Evolutionary conservation across 768 basidiomycete genomes (phyloP).

Genomic region (Pulveroboletus sp.): DNA sequence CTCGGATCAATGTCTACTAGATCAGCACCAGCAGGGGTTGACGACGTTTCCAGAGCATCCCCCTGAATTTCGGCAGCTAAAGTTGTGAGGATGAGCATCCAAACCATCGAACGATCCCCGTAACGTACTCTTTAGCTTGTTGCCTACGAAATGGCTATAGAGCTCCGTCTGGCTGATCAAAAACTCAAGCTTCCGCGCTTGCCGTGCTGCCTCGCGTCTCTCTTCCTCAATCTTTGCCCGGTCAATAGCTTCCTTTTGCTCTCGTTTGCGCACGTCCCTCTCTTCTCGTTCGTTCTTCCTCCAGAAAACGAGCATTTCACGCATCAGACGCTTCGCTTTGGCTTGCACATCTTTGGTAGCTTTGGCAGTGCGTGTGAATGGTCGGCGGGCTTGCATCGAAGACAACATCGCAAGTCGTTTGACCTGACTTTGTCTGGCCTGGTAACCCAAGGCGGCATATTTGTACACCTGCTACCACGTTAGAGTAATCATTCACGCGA

Average conservation of each 20-base stretch:
- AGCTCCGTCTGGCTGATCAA: slow-evolving; percentile 98
- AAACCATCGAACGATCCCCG: slow-evolving; percentile 6
- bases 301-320: slow-evolving; percentile 97
- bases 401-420: slow-evolving; percentile 75
- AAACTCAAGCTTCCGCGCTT: slow-evolving; percentile 96
- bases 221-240: slow-evolving; percentile 87
- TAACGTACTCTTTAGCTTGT: slow-evolving; percentile 81
- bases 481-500: slow-evolving; percentile 1
- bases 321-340: slow-evolving; percentile 83
- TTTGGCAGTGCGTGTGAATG: slow-evolving; percentile 70
- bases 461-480: slow-evolving; percentile 62
- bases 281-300: slow-evolving; percentile 98
- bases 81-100: slow-evolving; percentile 11
- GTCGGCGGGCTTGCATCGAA: slow-evolving; percentile 73
- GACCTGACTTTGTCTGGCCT: slow-evolving; percentile 59
- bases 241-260: slow-evolving; percentile 91
- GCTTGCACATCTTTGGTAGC: slow-evolving; percentile 77
- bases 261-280: slow-evolving; percentile 84
- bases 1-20: slow-evolving; percentile 49
- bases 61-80: slow-evolving; percentile 77
- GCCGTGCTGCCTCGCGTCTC: slow-evolving; percentile 86
- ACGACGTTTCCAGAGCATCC: slow-evolving; percentile 37
- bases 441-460: slow-evolving; percentile 62
- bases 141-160: slow-evolving; percentile 98
- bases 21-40: slow-evolving; percentile 53